These are phyloP conservation scores for Phytophthora idaei DNA, from an alignment of 352 stramenopile genomes.

Conservation along the genomic window DNA sequence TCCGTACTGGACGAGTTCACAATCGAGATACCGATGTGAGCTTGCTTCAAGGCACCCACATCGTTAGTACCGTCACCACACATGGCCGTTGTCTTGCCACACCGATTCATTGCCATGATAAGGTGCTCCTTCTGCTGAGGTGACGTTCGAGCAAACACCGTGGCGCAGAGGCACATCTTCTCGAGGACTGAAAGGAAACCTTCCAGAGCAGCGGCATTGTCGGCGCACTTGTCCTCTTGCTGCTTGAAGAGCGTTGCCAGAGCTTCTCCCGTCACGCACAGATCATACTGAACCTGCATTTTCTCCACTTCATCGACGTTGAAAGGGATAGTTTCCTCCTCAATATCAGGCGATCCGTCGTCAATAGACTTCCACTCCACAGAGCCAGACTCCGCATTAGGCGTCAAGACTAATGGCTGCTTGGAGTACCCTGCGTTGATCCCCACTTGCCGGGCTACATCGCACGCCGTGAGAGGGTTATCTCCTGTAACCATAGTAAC, in stretches of 20 bases:
- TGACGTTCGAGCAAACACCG: constrained; percentile 97
- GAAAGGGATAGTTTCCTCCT: constrained; percentile 79
- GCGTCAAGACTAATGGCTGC: constrained; percentile 74
- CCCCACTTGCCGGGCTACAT: constrained; percentile 96
- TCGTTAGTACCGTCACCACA: constrained; percentile 99
- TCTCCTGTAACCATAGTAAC: constrained; percentile 99
- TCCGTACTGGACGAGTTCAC: constrained; percentile 79
- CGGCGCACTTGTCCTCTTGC: constrained; percentile 26
- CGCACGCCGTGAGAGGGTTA: constrained; percentile 96
- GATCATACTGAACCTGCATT: constrained; percentile 79
- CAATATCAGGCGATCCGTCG: constrained; percentile 90
- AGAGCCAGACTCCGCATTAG: constrained; percentile 32
- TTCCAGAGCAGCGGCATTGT: constrained; percentile 45
- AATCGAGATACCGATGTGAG: constrained; percentile 86
- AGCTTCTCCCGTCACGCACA: constrained; percentile 85
- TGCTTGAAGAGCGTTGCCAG: constrained; percentile 46
- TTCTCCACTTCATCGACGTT: constrained; percentile 55
- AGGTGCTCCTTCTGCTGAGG: constrained; percentile 97
- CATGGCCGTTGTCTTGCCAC: constrained; percentile 95
- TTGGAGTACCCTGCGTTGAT: constrained; percentile 93
- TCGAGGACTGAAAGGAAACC: constrained; percentile 74
- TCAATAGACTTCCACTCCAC: constrained; percentile 87
- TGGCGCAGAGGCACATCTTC: constrained; percentile 73
- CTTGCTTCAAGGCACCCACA: constrained; percentile 95
- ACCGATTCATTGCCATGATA: constrained; percentile 93